Evolutionary conservation across 768 basidiomycete species (phyloP), one percentile per base, ranked within the genome.

Genomic region (Artomyces pyxidatus): DNA sequence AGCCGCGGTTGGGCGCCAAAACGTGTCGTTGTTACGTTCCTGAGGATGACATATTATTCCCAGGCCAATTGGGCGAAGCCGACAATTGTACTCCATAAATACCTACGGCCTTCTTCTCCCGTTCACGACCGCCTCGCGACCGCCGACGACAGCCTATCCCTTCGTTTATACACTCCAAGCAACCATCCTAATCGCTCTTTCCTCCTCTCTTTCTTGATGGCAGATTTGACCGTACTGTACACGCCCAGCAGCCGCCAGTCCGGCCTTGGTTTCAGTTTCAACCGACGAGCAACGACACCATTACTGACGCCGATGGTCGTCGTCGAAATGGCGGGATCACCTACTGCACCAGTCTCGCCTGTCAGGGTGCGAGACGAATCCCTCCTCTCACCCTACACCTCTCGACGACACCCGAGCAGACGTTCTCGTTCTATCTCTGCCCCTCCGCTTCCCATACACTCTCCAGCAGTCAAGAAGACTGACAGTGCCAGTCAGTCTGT

Each of bases 181-280:
- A n/a, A n/a, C n/a, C n/a, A n/a, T 35, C 39, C 39, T 21, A 19
- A 21, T 41, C 39, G 12, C 23, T 25, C 17, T 17, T 19, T 41
- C 12, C 12, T 41, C 12, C n/a, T n/a, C n/a, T n/a, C n/a, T n/a
- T 25, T 21, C 12, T 5, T 6, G 17, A 37, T 37, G 32, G 5
- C 30, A 16, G 30, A 46, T 29, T 35, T 46, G 16, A 46, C 45
- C 45, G 45, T 46, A 7, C 35, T 46, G n/a, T 29, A 46, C 45
- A 35, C 29, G 8, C 45, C 45, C 17, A n/a, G 37, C 6, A 8
- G 16, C 17, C 43, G 19, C 14, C 45, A 21, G 27, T 17, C 25
- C 7, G 23, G 45, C n/a, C 45, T 37, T 14, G n/a, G 21, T 28
- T 35, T 46, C 21, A 23, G 30, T n/a, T 46, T 46, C 45, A 37